These are phyloP conservation scores for Dactylis glomerata DNA, from an alignment of 176 grass and related monocot genomes.

Conservation along the genomic window DNA sequence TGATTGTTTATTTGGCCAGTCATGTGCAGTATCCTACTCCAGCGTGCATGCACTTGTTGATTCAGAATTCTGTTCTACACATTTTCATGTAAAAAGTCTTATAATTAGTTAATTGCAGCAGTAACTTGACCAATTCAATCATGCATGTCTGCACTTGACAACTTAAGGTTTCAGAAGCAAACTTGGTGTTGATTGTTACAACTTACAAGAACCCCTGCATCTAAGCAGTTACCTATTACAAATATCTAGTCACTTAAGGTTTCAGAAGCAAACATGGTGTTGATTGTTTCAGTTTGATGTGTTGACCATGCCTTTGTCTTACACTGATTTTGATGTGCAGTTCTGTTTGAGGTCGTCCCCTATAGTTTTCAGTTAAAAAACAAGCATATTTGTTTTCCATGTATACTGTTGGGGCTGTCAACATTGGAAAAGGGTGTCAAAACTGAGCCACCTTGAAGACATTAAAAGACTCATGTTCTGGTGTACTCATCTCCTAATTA, in stretches of 20 bases:
- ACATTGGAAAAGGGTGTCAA: background rate
- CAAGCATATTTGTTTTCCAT: background rate
- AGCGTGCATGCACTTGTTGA: background rate
- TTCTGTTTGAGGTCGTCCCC: background rate
- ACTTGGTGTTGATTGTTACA: background rate
- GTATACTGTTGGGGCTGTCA: background rate
- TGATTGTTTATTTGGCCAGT: background rate
- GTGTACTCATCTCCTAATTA: background rate
- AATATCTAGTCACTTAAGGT: background rate
- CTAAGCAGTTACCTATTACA: background rate
- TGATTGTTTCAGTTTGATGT: background rate
- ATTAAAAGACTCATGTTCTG: background rate
- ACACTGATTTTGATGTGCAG: background rate
- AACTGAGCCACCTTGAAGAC: background rate
- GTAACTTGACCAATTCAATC: too few species aligned
- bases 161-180: background rate
- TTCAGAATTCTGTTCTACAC: too few species aligned
- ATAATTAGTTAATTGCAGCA: too few species aligned
- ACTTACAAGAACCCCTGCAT: background rate
- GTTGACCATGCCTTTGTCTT: background rate
- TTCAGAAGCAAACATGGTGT: too few species aligned
- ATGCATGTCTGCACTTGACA: too few species aligned
- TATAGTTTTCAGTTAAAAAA: background rate
- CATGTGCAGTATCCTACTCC: slow-evolving; percentile 1
- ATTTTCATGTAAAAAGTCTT: too few species aligned